Evolutionary conservation across 208 protist genomes (phyloP).

Genomic region (Leishmania major): DNA sequence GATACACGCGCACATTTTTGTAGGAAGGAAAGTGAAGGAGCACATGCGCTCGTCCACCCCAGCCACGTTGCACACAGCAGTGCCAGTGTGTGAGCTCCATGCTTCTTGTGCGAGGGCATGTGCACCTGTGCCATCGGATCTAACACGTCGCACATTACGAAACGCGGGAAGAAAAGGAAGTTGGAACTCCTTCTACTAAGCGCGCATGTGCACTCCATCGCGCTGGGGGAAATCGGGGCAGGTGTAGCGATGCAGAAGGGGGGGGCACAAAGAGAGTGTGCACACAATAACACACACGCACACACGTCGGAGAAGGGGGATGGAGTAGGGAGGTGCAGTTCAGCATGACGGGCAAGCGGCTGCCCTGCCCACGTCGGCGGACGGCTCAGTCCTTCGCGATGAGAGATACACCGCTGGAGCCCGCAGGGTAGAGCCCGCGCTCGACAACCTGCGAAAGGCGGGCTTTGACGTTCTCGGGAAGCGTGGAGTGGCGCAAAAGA

Average conservation of each 20-base stretch:
- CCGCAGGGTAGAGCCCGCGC: conserved; percentile 68
- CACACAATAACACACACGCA: neutral
- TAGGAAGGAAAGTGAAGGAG: neutral
- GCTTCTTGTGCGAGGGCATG: neutral
- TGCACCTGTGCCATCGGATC: neutral
- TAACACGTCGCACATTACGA: neutral
- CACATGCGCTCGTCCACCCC: neutral
- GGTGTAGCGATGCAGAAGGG: neutral
- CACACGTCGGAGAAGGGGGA: neutral
- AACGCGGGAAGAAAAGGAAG: neutral
- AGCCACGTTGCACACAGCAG: neutral
- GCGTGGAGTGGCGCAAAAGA: conserved; percentile 13
- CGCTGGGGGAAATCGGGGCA: neutral
- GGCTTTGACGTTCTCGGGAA: conserved; percentile 41
- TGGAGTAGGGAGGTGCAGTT: neutral
- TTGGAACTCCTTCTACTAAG: neutral
- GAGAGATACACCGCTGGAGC: conserved; percentile 53
- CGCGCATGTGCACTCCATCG: neutral
- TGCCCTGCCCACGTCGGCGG: neutral
- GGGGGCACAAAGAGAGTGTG: neutral
- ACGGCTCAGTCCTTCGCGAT: conserved; percentile 44
- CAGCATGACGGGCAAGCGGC: neutral
- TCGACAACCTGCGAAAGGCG: conserved; percentile 36
- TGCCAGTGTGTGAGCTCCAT: neutral
- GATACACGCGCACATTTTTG: neutral